A percentile compares a stretch with the other conserved stretches of the same genome.
Conservation (phyloP, 371 early-diverging fungal genomes). For the Rhizopus delemar region DNA sequence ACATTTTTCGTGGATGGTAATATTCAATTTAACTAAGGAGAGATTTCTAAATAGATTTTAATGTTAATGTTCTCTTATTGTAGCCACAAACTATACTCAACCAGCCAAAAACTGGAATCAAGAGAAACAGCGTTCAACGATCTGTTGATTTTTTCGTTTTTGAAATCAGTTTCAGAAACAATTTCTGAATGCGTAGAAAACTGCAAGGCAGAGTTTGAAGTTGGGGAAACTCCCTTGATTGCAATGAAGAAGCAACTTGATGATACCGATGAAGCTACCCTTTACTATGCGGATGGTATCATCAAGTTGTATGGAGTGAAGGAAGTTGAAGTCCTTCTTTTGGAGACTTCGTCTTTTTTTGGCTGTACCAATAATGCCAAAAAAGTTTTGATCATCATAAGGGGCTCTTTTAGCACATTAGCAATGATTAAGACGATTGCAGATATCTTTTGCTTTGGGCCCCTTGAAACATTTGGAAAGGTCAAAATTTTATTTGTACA, state of each 20-base stretch:
- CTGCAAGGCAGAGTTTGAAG: too few species aligned
- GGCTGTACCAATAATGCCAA: background rate
- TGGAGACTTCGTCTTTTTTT: background rate
- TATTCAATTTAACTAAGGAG: too few species aligned
- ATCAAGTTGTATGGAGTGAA: background rate
- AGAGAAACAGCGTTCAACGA: too few species aligned
- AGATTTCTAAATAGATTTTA: too few species aligned
- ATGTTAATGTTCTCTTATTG: too few species aligned
- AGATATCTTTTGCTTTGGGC: slow-evolving; percentile 5
- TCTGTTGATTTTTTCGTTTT: too few species aligned
- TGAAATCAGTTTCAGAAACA: too few species aligned
- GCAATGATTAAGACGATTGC: slow-evolving; percentile 4
- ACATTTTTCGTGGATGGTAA: too few species aligned
- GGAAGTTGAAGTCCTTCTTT: background rate
- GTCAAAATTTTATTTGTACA: background rate
- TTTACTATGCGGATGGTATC: background rate
- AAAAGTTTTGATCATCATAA: slow-evolving; percentile 3
- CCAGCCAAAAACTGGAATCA: too few species aligned
- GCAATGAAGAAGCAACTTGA: slow-evolving; percentile 3
- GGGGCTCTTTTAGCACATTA: slow-evolving; percentile 3
- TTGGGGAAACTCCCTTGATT: too few species aligned
- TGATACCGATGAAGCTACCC: background rate
- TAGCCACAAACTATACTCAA: too few species aligned
- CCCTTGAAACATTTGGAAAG: background rate
- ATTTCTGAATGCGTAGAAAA: too few species aligned